Conservation (phyloP, 495 filamentous ascomycete species). For the Penicillium tannophilum region DNA sequence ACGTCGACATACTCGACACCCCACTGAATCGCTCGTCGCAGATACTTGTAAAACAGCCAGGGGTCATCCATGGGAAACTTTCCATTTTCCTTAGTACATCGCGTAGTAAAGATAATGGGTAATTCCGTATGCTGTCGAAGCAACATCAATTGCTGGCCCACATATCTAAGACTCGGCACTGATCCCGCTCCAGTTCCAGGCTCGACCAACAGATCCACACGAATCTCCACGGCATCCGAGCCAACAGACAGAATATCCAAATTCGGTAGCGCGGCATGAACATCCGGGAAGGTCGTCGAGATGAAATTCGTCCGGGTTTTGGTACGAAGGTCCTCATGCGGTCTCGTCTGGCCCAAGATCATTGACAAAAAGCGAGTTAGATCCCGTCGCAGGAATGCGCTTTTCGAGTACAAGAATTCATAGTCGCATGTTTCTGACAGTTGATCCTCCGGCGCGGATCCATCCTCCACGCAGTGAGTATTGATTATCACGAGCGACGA, state of each 20-base stretch:
- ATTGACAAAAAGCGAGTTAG: constrained; percentile 75
- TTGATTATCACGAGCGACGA: constrained; percentile 64
- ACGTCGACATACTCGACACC: constrained; percentile 88
- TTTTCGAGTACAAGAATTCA: constrained; percentile 77
- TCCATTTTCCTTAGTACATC: constrained; percentile 78
- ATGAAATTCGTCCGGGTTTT: constrained; percentile 80
- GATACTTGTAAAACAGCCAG: constrained; percentile 70
- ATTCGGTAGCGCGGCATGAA: constrained; percentile 79
- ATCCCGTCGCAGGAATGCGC: constrained; percentile 72
- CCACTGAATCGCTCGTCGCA: constrained; percentile 79
- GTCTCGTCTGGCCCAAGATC: constrained; percentile 72
- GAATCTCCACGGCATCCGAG: constrained; percentile 79
- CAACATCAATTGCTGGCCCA: constrained; percentile 82
- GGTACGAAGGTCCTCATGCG: constrained; percentile 71
- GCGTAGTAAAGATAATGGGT: constrained; percentile 83
- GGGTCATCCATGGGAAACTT: constrained; percentile 82
- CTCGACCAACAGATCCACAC: constrained; percentile 79
- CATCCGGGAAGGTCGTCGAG: constrained; percentile 83
- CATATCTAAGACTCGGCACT: constrained; percentile 78
- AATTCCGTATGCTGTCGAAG: constrained; percentile 79
- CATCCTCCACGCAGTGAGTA: constrained; percentile 69
- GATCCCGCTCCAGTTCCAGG: constrained; percentile 53
- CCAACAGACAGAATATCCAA: constrained; percentile 83
- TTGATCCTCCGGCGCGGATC: constrained; percentile 63
- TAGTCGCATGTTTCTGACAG: constrained; percentile 71